Base-by-base conservation (phyloP, 192 early-diverging fungal species). In the Coemansia aciculifera region DNA sequence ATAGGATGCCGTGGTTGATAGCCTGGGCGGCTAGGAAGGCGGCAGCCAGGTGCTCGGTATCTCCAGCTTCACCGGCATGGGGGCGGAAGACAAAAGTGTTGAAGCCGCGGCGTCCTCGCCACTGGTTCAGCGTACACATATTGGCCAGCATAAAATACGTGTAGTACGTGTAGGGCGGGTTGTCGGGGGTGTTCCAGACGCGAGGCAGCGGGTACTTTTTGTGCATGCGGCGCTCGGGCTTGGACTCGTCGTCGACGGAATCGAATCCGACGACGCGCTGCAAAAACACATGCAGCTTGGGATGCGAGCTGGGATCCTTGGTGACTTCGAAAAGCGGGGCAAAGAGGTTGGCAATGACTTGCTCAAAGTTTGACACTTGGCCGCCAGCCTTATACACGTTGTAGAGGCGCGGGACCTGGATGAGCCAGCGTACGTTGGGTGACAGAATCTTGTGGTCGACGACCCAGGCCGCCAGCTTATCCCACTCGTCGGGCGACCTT, bases 21-120 rank as follows among this genome's bases (percentile, higher is more conserved):
- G 89, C 87, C 71, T 92, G 90, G 1, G 93, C 89, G 0, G 94
- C 90, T 39, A 98, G 77, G 68, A 95, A 98, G 6, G 94, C 92
- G 0, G 91, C 87, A 6, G 93, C 90, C 83, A 98, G 81, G 67
- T 98, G 94, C 64, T 96, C 96, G 15, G 94, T 93, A 71, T 96
- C 94, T 38, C 96, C 96, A 5, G 96, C 96, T 76, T 98, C 96
- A 56, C 96, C 96, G 51, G 91, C 89, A 75, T 98, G 96, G n/a
- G 96, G 96, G 32, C 96, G 85, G 44, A 98, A 75, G 17, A 96
- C 94, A 87, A 98, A 95, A 1, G 96, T 95, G 79, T 93, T 95
- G 81, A 98, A 91, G 27, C 86, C 84, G 13, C 94, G 84, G 38
- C 76, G 77, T 59, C 77, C 74, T 56, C 96, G 80, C 86, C 89